Base-by-base conservation (phyloP, 495 filamentous ascomycete genomes). In the Jackrogersella multiformis region DNA sequence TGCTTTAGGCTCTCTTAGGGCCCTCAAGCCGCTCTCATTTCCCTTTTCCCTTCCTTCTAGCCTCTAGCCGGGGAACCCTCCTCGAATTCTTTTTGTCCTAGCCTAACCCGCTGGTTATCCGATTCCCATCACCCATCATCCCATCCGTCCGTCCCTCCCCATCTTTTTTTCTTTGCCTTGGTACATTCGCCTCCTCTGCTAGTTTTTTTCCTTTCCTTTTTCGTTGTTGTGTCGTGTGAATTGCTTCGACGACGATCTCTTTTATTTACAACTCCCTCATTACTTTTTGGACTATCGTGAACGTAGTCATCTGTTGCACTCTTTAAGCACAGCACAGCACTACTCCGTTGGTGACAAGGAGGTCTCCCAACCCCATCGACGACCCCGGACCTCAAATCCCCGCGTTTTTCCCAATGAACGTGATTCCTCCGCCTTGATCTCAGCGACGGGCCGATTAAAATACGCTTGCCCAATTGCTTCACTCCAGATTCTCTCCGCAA, bases 401-500 rank as follows among this genome's bases (percentile, higher is more conserved):
- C 73, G 68, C 67, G 64, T 74, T 73, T 49, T 72, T 73, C 70
- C 72, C 42, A 65, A 74, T 74, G 73, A 71, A 53, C 59, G 53
- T 63, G 60, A 56, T 69, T 41, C 73, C 73, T 73, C 73, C 73
- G 73, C 73, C 71, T 71, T 70, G 66, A 46, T 64, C 61, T 69
- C 52, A 71, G 45, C 68, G 70, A 74, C 73, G 73, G 72, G 73
- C 73, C 73, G 73, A 74, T 73, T 74, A 71, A 69, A 45, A 28
- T 64, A 72, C 60, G 63, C 70, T 72, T 68, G 62, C 60, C 70
- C 67, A 64, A 60, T 69, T 62, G 61, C 61, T 69, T 69, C 66
- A 69, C 61, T 55, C 66, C 61, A 68, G 60, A 54, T 74, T 62
- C 65, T 68, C 65, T 63, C 65, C 66, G 66, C 46, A 69, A 69